Evolutionary conservation across 1,284 basidiomycete genomes (phyloP).

Genomic region (Vanrija pseudolonga): DNA sequence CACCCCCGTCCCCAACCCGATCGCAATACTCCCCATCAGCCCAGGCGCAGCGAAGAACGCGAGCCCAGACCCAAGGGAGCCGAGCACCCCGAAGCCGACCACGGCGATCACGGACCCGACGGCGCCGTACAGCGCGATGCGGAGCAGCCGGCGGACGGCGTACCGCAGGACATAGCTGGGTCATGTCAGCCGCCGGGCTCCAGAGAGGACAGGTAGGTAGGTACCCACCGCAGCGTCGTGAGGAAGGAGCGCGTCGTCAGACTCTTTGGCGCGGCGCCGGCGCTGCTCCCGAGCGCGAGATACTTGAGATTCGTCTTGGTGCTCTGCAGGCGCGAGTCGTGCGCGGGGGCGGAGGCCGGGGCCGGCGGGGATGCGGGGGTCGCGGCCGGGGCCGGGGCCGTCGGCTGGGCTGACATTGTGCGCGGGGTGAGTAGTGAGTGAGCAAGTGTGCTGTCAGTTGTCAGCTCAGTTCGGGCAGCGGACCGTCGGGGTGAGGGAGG

Average conservation of each 20-base stretch:
- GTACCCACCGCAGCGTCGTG: conserved; percentile 39
- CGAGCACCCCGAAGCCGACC: conserved; percentile 40
- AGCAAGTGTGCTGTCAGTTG: too few species aligned
- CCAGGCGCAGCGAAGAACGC: conserved; percentile 46
- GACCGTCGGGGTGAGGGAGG: too few species aligned
- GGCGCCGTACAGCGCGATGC: conserved; percentile 49
- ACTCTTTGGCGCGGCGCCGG: conserved; percentile 35
- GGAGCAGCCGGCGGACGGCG: conserved; percentile 40
- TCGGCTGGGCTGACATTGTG: too few species aligned
- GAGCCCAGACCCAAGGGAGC: conserved; percentile 39
- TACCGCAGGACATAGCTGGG: conserved; percentile 47
- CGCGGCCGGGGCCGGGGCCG: too few species aligned
- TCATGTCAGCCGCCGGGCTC: not conserved
- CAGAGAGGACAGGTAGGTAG: too few species aligned
- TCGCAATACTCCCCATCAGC: conserved; percentile 6
- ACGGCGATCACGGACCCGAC: conserved; percentile 40
- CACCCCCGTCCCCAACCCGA: conserved; percentile 38
- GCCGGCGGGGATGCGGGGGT: too few species aligned
- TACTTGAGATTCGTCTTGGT: conserved; percentile 44
- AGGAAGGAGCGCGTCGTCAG: conserved; percentile 42
- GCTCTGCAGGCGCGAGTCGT: conserved; percentile 9
- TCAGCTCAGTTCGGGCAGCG: too few species aligned
- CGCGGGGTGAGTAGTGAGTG: too few species aligned
- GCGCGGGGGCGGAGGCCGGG: too few species aligned
- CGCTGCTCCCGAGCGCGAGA: conserved; percentile 40